Evolutionary conservation across 1,139 yeast species (phyloP).

Genomic region (Entelexis paramagnoliae): DNA sequence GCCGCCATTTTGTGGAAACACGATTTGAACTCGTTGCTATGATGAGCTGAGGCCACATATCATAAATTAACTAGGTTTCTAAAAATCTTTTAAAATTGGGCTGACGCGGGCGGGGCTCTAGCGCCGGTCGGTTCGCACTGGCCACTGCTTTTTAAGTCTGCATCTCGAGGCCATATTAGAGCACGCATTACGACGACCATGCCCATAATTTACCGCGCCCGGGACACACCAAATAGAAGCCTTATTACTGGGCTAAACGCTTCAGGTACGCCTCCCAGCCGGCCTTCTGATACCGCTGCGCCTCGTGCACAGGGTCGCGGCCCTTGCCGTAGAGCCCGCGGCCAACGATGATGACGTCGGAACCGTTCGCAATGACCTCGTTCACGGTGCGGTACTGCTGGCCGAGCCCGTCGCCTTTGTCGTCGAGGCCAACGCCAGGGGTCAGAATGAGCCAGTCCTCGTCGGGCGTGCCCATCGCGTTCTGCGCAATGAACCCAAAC

Average conservation of each 20-base stretch:
- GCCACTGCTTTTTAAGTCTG: no score
- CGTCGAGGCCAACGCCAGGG: conserved; percentile 97
- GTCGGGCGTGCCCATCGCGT: conserved; percentile 59
- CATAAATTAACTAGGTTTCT: no score
- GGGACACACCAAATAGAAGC: no score
- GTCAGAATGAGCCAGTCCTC: conserved; percentile 91
- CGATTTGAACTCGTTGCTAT: no score
- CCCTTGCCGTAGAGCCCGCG: conserved; percentile 95
- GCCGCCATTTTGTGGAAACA: no score
- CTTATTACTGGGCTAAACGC: not conserved
- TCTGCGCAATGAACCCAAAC: conserved; percentile 92
- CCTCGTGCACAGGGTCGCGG: conserved; percentile 80
- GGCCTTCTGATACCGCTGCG: conserved; percentile 78
- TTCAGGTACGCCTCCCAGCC: conserved; percentile 79
- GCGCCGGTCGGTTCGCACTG: no score
- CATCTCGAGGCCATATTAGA: no score
- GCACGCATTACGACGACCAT: no score
- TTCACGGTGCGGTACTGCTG: conserved; percentile 93
- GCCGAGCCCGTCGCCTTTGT: conserved; percentile 92
- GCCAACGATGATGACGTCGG: conserved; percentile 93
- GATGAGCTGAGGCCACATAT: no score
- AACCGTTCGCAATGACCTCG: conserved; percentile 70
- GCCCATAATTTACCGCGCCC: no score
- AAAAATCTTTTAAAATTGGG: no score
- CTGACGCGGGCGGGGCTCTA: no score